Conservation (phyloP, 2,329 filamentous ascomycete genomes). For the Alternaria postmessia region DNA sequence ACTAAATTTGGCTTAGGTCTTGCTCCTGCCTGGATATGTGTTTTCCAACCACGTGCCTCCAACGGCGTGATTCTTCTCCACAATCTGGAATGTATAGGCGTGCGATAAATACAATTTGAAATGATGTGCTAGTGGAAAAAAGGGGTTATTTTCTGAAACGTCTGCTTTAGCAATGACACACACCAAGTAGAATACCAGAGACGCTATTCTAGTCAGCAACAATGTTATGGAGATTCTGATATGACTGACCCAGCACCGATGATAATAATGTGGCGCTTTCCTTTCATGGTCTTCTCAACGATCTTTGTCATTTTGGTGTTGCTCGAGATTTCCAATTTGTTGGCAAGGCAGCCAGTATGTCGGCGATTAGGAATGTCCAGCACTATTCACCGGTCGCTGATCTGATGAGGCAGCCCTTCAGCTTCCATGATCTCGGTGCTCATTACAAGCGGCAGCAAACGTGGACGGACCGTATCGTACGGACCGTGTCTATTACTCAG, state of each 20-base stretch:
- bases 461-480: neutral
- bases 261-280: neutral
- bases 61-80: constrained; percentile 53
- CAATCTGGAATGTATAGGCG: neutral
- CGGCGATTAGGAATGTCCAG: neutral
- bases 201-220: neutral
- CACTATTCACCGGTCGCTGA: no score
- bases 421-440: neutral
- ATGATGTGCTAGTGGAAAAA: neutral
- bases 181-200: neutral
- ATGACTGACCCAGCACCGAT: neutral
- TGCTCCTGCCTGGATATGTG: constrained; percentile 31
- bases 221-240: neutral
- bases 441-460: neutral
- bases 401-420: no score
- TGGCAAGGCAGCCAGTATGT: neutral
- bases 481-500: neutral
- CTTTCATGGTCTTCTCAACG: neutral
- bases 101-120: neutral
- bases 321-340: neutral
- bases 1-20: neutral
- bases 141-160: no score
- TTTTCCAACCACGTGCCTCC: constrained; percentile 54
- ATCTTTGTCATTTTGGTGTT: neutral
- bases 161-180: no score